Conservation (phyloP, 192 early-diverging fungal species). For the Funneliformis geosporum region DNA sequence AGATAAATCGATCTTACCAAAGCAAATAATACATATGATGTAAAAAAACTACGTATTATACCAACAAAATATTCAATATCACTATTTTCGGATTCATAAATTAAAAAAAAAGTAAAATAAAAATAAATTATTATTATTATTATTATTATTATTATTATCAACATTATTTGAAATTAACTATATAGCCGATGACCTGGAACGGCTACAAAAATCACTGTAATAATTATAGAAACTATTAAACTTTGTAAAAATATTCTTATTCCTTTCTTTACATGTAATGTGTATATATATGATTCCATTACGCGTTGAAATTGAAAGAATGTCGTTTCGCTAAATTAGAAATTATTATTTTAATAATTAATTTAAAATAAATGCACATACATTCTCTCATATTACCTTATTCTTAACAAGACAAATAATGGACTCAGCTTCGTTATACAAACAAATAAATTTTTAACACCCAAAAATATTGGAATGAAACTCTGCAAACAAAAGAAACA, state of each 20-base stretch:
- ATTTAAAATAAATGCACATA: neutral
- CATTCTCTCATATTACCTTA: conserved; percentile 8
- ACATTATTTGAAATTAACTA: too few species aligned
- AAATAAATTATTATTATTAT: neutral
- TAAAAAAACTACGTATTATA: too few species aligned
- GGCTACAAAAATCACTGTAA: conserved; percentile 17
- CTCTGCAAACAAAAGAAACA: conserved; percentile 15
- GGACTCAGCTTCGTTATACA: conserved; percentile 25
- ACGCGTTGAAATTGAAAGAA: conserved; percentile 23
- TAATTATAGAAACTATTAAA: conserved; percentile 16
- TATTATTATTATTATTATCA: neutral
- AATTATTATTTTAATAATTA: neutral
- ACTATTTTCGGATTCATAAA: too few species aligned
- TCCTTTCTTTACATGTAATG: conserved; percentile 26
- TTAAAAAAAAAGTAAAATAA: too few species aligned
- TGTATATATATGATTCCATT: conserved; percentile 24
- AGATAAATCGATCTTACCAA: too few species aligned
- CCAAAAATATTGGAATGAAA: conserved; percentile 31
- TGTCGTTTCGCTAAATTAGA: conserved; percentile 24
- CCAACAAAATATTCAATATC: too few species aligned
- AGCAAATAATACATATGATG: too few species aligned
- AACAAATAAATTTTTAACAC: conserved; percentile 22
- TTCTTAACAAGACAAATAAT: conserved; percentile 26
- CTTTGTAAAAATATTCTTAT: conserved; percentile 9
- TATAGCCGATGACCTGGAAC: conserved; percentile 30